Base-by-base conservation (phyloP, 2,329 filamentous ascomycete species). In the Pseudocercospora crystallina region DNA sequence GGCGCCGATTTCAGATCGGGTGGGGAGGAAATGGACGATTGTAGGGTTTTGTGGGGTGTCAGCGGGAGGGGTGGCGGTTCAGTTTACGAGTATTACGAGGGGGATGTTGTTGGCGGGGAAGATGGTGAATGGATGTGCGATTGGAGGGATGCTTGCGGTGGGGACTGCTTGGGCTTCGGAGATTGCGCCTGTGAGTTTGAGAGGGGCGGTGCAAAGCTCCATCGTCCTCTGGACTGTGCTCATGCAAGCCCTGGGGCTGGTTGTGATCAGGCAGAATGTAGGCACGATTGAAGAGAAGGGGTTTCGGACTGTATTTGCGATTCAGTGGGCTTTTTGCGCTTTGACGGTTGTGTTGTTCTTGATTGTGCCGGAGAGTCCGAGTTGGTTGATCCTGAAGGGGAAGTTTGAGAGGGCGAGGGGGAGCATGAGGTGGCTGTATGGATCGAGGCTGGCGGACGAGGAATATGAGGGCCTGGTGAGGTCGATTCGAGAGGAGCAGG, bases 211-310 rank as follows among this genome's bases (percentile, higher is more conserved):
- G 11, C 39, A 42, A 20, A 31, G 26, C 3, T 26, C 39, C 5
- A 42, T 42, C 12, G 39, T 42, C 5, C 26, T 42, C 2, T 42
- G 26, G 39, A 42, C 39, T 12, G 39, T 42, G 8, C 17, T 42
- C 5, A 42, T 42, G 39, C 39, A 42, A 31, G 39, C 39, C 13
- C 30, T 42, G 39, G 39, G 39, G 8, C 39, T 42, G n/a, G n/a
- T 42, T 4, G 39, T 42, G 8, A 26, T 42, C 15, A 26, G 39
- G 20, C 39, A 42, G 39, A 42, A 42, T 15, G 39, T 42, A 13
- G 20, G 26, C 3, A 31, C 39, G 10, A 31, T 42, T n/a, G 39
- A 42, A 15, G 39, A 42, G 20, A 42, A 42, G 8, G 39, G 26
- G 2, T 42, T 42, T 9, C 17, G 39, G 14, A 26, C 31, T 12